Percentiles rank a stretch among this genome's conserved stretches.
These are phyloP conservation scores for Cyclocybe aegerita DNA, from an alignment of 768 basidiomycete species.

Conservation along the genomic window DNA sequence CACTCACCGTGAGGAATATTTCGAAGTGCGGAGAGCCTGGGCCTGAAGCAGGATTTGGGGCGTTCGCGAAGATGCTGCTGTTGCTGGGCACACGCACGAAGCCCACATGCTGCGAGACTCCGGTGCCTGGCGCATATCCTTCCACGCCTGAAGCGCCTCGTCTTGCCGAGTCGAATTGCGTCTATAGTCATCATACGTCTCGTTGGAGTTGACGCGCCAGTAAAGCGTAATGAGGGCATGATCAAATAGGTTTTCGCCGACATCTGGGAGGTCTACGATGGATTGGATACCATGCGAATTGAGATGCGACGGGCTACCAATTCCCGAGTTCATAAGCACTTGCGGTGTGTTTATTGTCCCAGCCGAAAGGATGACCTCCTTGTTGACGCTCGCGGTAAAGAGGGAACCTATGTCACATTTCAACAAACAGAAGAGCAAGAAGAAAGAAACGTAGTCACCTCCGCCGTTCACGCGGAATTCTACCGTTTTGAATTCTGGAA, in stretches of 20 bases:
- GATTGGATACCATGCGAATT: slow-evolving; percentile 19
- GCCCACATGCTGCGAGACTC: slow-evolving; percentile 20
- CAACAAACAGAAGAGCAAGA: neutral
- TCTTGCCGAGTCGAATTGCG: slow-evolving; percentile 18
- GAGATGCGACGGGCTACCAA: slow-evolving; percentile 25
- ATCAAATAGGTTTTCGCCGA: slow-evolving; percentile 33
- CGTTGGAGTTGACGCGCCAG: slow-evolving; percentile 25
- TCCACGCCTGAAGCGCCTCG: slow-evolving; percentile 26
- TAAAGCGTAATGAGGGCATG: slow-evolving; percentile 22
- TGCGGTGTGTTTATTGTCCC: slow-evolving; percentile 34
- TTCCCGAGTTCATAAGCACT: slow-evolving; percentile 33
- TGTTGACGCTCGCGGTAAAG: slow-evolving; percentile 19
- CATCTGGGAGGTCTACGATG: slow-evolving; percentile 24
- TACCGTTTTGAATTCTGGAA: slow-evolving; percentile 4
- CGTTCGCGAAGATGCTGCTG: slow-evolving; percentile 16
- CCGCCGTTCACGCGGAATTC: slow-evolving; percentile 7
- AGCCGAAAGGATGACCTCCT: slow-evolving; percentile 36
- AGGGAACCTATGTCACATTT: slow-evolving; percentile 5
- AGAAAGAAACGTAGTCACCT: neutral
- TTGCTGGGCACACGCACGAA: slow-evolving; percentile 25
- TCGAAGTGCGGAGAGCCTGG: slow-evolving; percentile 33
- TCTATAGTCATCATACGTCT: slow-evolving; percentile 24
- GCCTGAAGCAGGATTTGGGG: slow-evolving; percentile 31
- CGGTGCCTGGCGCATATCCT: slow-evolving; percentile 23
- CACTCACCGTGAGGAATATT: slow-evolving; percentile 26